Percentiles rank a stretch among this genome's conserved stretches.
These are phyloP conservation scores for Nymphaea colorata DNA, from an alignment of 164 flowering plant species.

Conservation along the genomic window DNA sequence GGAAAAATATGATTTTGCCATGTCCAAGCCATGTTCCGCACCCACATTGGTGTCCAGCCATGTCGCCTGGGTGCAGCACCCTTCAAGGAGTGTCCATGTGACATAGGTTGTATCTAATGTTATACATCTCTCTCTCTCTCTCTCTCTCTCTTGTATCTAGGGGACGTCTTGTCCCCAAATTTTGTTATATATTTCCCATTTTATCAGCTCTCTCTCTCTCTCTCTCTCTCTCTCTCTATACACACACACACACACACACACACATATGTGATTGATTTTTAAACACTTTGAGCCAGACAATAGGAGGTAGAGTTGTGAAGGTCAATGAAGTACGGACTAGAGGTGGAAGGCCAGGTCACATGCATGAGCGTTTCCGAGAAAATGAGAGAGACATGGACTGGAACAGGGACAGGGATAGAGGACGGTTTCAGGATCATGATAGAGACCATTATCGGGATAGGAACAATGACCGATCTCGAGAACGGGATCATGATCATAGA, in stretches of 20 bases:
- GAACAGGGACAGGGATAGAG: conserved; percentile 35
- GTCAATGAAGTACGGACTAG: conserved; percentile 77
- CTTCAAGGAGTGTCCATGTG: no score
- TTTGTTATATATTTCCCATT: no score
- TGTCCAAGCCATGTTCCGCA: no score
- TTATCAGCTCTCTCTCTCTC: no score
- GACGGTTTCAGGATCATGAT: conserved; percentile 32
- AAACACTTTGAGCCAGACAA: conserved; percentile 35
- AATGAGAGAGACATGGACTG: conserved; percentile 34
- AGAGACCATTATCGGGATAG: conserved; percentile 33
- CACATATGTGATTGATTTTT: conserved; percentile 10
- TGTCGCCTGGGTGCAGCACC: no score
- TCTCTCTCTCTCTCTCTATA: no score
- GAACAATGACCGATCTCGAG: conserved; percentile 37
- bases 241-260: neutral
- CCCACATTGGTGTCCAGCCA: no score
- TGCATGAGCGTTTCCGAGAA: conserved; percentile 33
- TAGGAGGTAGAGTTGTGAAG: conserved; percentile 69
- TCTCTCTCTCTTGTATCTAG: no score
- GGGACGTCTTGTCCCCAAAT: no score
- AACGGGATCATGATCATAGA: conserved; percentile 28
- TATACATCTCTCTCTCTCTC: neutral
- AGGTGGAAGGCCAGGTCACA: conserved; percentile 40
- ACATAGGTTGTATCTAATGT: no score
- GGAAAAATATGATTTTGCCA: no score